Evolutionary conservation across 2,329 filamentous ascomycete species (phyloP), one percentile per base, ranked within the genome.

Genomic region (Claviceps digitariae): DNA sequence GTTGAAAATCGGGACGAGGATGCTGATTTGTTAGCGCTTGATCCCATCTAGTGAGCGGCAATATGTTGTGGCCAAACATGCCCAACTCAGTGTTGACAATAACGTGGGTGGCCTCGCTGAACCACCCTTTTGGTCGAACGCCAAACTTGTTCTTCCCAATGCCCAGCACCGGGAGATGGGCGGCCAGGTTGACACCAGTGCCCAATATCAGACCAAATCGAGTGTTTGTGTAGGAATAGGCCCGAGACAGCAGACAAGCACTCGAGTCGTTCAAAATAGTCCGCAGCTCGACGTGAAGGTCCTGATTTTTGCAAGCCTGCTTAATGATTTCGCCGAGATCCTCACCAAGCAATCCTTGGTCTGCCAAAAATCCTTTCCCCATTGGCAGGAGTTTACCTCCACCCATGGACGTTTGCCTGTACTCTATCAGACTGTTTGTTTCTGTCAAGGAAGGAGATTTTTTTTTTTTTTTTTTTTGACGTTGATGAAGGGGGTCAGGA

Each of bases 191-290:
- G 55, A 81, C 74, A 31, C 83, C 83, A 0, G 83, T 86, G 20
- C 83, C 83, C 27, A 84, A 72, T 52, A 86, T 84, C 44, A 86
- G 73, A 38, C 78, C 78, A 60, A 84, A 81, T 21, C 80, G 74
- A 12, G 81, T 83, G 10, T 77, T 73, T 1, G 74, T 67, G 60
- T 79, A 73, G 20, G 73, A 68, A 61, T 85, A 83, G 38, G 82
- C 79, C 59, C 81, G 75, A 0, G 83, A 83, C 17, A 86, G 69
- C 21, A 86, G 69, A 20, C 81, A 80, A n/a, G 83, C 81, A 29
- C 79, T 77, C 15, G 81, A 81, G 63, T 86, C 83, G 66, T 86
- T 86, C 55, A 84, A 72, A 55, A 86, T 83, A 49, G 79, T 77
- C 21, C 73, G 71, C 15, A 85, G 70, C 58, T 77, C 69, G 50